Conservation (phyloP, 371 early-diverging fungal species). For the Mucor sp. region DNA sequence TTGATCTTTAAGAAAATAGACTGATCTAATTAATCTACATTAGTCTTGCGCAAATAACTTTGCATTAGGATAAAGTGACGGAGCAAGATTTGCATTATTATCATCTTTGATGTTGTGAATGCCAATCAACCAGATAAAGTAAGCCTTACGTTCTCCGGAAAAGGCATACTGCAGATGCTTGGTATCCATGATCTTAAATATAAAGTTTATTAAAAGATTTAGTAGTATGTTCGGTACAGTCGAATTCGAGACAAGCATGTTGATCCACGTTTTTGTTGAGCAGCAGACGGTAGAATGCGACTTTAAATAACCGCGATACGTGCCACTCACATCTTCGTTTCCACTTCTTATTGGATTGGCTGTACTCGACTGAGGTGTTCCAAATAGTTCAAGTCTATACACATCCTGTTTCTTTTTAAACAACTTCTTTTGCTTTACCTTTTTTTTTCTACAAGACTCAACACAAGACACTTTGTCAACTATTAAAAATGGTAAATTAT, state of each 20-base stretch:
- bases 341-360: conserved; percentile 3
- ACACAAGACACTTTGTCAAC: background rate
- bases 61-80: too few relatives aligned
- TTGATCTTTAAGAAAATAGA: too few relatives aligned
- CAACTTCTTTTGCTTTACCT: background rate
- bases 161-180: too few relatives aligned
- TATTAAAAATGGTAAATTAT: background rate
- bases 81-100: too few relatives aligned
- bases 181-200: too few relatives aligned
- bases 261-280: background rate
- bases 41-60: too few relatives aligned
- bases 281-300: background rate
- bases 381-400: background rate
- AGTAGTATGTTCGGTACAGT: too few relatives aligned
- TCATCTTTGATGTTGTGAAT: too few relatives aligned
- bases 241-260: background rate
- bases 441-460: background rate
- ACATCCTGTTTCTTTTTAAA: background rate
- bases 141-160: too few relatives aligned
- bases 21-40: too few relatives aligned
- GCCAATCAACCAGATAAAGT: too few relatives aligned
- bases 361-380: background rate
- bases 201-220: too few relatives aligned
- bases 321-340: background rate
- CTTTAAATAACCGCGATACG: background rate